phyloP scores from a whole-genome alignment of 345 rosid genomes.

The Trapa bicornis region DNA sequence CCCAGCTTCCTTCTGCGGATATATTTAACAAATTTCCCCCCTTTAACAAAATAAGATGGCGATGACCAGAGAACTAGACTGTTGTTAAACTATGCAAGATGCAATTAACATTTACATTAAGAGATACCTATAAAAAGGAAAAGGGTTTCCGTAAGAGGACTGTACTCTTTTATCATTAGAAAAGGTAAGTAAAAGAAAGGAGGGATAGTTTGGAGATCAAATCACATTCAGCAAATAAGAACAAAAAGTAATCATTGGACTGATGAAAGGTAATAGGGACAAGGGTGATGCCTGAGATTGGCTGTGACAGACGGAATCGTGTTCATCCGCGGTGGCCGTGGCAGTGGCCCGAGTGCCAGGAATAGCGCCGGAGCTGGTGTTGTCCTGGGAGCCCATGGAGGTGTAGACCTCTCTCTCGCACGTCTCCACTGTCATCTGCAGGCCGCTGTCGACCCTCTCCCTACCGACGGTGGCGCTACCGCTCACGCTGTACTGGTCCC shows the following conservation, averaged over 20 bases:
- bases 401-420: conserved; percentile 34
- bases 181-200: background rate
- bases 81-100: background rate
- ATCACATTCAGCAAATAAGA: background rate
- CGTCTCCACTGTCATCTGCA: conserved; percentile 40
- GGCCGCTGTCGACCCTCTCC: conserved; percentile 18
- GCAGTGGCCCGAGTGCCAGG: conserved; percentile 21
- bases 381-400: conserved; percentile 43
- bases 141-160: too few relatives aligned
- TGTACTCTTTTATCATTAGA: too few relatives aligned
- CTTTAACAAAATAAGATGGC: background rate
- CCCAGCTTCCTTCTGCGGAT: conserved; percentile 22
- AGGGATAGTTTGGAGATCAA: background rate
- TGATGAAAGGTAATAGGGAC: background rate
- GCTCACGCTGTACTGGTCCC: conserved; percentile 37
- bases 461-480: conserved; percentile 47
- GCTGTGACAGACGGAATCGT: conserved; percentile 65
- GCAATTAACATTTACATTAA: background rate
- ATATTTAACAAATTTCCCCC: background rate
- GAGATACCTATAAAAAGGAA: too few relatives aligned
- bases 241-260: background rate
- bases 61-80: background rate
- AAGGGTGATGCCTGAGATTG: conserved; percentile 27
- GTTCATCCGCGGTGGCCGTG: conserved; percentile 38
- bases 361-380: conserved; percentile 25